Evolutionary conservation across 2,329 filamentous ascomycete species (phyloP), one percentile per base, ranked within the genome.

Genomic region (Diplodia mutila): DNA sequence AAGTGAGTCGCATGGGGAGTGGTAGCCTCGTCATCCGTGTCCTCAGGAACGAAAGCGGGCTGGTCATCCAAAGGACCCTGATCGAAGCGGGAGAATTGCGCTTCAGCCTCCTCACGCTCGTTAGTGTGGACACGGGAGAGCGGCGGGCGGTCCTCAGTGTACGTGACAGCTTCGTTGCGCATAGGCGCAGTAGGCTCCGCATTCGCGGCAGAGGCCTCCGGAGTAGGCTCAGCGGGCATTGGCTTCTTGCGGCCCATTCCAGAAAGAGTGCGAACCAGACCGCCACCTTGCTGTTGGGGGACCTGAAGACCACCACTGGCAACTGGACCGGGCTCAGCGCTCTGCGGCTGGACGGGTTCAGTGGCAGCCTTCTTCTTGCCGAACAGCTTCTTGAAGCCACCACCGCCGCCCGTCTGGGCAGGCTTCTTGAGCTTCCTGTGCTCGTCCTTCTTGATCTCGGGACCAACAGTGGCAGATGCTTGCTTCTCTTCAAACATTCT

Each of bases 61-160:
- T 95, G 91, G 67, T 98, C 93, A 11, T 87, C 79, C 27, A 97
- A 85, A 1, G 95, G 95, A 2, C 94, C 95, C 80, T 98, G 94
- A 74, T 95, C 91, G 75, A 98, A 98, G 27, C 83, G 83, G 18
- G 85, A 86, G 74, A 89, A 89, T 67, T 89, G 89, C 12, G 85
- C 80, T 37, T 84, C 81, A n/a, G 87, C 86, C 71, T 90, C 85
- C 51, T 81, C 79, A 8, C 84, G 85, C 69, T 91, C 87, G 9
- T 81, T 79, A 0, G 84, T 88, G 73, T 88, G 55, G 21, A 67
- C 55, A 23, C 65, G 65, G 5, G 65, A 67, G 12, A 67, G 48
- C n/a, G 65, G 55, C 3, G 65, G 65, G 12, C 65, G 65, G 49
- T 67, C 55, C 11, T 61, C 54, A 21, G 54, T 61, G 49, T 66